phyloP scores from a whole-genome alignment of 192 early-diverging fungal genomes.

The Linnemannia zychae region DNA sequence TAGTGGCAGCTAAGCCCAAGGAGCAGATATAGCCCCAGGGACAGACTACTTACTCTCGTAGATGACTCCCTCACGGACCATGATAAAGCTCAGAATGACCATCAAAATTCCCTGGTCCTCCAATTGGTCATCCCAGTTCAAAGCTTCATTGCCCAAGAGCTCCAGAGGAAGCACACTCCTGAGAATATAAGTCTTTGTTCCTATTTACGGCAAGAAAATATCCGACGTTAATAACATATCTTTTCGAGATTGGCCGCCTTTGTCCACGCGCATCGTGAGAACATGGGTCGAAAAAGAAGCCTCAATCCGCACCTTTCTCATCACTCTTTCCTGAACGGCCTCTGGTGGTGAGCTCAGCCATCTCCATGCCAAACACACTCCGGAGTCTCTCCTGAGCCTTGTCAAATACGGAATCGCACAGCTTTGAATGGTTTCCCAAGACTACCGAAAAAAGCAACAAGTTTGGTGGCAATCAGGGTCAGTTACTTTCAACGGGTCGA shows the following conservation, averaged over 20 bases:
- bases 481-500: neutral
- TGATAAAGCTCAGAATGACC: constrained; percentile 69
- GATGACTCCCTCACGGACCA: constrained; percentile 66
- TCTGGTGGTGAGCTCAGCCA: constrained; percentile 65
- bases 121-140: constrained; percentile 57
- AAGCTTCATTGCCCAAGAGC: constrained; percentile 32
- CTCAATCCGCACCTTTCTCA: constrained; percentile 35
- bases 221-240: neutral
- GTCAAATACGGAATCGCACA: constrained; percentile 63
- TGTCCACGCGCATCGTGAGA: neutral
- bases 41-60: constrained; percentile 51
- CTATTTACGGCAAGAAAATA: neutral
- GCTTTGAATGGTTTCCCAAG: constrained; percentile 58
- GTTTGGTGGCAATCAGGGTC: neutral
- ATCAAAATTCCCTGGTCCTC: constrained; percentile 67
- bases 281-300: neutral
- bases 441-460: constrained; percentile 55
- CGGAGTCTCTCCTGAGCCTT: constrained; percentile 63
- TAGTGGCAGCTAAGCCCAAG: neutral
- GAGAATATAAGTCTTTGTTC: constrained; percentile 59
- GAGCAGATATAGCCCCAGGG: no score
- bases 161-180: constrained; percentile 57
- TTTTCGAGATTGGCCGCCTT: no score
- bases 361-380: constrained; percentile 73
- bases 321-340: constrained; percentile 30